Conservation (phyloP, 768 basidiomycete genomes). For the Artomyces pyxidatus region DNA sequence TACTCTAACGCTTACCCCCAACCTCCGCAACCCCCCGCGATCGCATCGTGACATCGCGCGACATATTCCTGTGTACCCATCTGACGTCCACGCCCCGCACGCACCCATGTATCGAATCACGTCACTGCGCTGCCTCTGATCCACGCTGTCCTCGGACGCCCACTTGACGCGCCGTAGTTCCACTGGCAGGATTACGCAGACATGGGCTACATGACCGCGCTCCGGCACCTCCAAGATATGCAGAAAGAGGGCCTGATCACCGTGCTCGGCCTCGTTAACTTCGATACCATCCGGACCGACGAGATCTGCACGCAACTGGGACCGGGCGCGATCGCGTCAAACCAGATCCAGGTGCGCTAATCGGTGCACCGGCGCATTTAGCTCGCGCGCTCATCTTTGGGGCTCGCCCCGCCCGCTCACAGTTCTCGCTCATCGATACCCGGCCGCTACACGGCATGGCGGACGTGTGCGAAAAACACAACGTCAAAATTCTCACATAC, state of each 20-base stretch:
- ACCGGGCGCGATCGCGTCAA: slow-evolving; percentile 64
- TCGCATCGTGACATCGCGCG: no score
- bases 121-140: background rate
- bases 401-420: background rate
- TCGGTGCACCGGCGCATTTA: background rate
- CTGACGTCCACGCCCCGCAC: no score
- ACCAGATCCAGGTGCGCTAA: slow-evolving; percentile 71
- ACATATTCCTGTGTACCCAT: no score
- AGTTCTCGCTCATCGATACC: slow-evolving; percentile 81
- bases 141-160: background rate
- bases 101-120: no score
- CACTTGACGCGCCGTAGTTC: slow-evolving; percentile 37
- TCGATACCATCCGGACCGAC: slow-evolving; percentile 65
- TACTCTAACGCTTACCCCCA: no score
- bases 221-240: slow-evolving; percentile 50
- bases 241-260: slow-evolving; percentile 50
- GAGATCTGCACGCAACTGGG: slow-evolving; percentile 75
- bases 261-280: slow-evolving; percentile 73
- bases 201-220: slow-evolving; percentile 37
- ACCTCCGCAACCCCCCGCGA: no score
- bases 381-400: background rate
- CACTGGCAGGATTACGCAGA: slow-evolving; percentile 70
- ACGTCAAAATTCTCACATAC: slow-evolving; percentile 70
- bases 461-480: slow-evolving; percentile 65
- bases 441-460: slow-evolving; percentile 72